Evolutionary conservation across 108 stramenopile genomes (phyloP).

Genomic region (Licmophora abbreviata): DNA sequence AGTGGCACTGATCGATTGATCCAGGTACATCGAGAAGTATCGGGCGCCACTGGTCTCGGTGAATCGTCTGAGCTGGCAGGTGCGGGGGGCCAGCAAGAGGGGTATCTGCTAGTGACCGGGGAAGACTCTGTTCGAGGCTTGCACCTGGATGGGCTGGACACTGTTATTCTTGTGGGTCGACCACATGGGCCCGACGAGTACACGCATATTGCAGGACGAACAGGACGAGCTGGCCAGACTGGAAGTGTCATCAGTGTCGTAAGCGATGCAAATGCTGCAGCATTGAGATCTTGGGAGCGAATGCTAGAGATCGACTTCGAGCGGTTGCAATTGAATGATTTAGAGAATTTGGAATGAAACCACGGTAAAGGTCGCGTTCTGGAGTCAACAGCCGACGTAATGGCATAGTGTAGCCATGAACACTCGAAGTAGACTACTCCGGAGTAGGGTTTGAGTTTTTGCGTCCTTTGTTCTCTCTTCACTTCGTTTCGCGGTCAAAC

Average conservation of each 20-base stretch:
- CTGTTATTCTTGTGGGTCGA: slow-evolving; percentile 76
- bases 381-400: too few relatives aligned
- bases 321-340: not conserved
- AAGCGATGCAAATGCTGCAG: slow-evolving; percentile 52
- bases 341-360: too few relatives aligned
- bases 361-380: too few relatives aligned
- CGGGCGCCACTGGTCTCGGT: slow-evolving; percentile 71
- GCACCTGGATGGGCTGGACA: slow-evolving; percentile 80
- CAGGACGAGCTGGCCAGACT: slow-evolving; percentile 74
- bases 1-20: slow-evolving; percentile 72
- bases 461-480: too few relatives aligned
- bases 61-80: slow-evolving; percentile 13
- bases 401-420: too few relatives aligned
- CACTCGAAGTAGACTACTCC: too few relatives aligned
- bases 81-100: slow-evolving; percentile 18
- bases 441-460: too few relatives aligned
- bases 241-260: slow-evolving; percentile 76
- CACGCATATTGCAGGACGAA: slow-evolving; percentile 92
- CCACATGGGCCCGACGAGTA: slow-evolving; percentile 90
- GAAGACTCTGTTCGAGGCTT: slow-evolving; percentile 91
- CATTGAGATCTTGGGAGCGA: slow-evolving; percentile 61
- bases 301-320: slow-evolving; percentile 55
- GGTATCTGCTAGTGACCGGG: slow-evolving; percentile 77
- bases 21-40: slow-evolving; percentile 65
- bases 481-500: too few relatives aligned